Percentiles rank a stretch among this genome's conserved stretches.
Evolutionary conservation across 129 eudicot species (phyloP).

Genomic region (Lactuca saligna): DNA sequence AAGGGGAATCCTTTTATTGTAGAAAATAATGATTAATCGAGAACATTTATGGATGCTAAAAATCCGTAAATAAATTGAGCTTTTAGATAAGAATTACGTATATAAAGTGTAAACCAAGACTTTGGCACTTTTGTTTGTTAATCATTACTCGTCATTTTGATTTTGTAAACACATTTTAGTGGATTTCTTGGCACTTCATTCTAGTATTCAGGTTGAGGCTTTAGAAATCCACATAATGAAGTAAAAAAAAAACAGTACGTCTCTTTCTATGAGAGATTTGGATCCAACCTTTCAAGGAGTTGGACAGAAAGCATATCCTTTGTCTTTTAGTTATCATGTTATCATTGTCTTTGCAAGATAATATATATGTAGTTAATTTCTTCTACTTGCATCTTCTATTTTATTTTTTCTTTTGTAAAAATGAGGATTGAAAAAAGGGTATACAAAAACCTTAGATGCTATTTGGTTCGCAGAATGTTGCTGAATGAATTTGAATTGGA

Average conservation of each 20-base stretch:
- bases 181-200: conserved; percentile 24
- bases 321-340: conserved; percentile 10
- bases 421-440: conserved; percentile 12
- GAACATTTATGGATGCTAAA: neutral
- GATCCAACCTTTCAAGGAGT: conserved; percentile 96
- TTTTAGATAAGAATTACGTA: neutral
- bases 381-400: conserved; percentile 9
- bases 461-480: no score
- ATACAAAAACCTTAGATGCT: neutral
- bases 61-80: neutral
- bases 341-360: neutral
- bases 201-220: conserved; percentile 27
- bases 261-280: conserved; percentile 82
- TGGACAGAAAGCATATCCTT: conserved; percentile 98
- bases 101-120: neutral
- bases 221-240: conserved; percentile 24
- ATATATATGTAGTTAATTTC: neutral
- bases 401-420: neutral
- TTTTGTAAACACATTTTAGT: conserved; percentile 20
- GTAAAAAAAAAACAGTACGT: conserved; percentile 38
- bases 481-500: no score
- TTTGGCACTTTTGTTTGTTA: conserved; percentile 3
- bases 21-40: neutral
- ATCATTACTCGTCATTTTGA: conserved; percentile 12
- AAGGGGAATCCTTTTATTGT: no score